Evolutionary conservation across 2,329 filamentous ascomycete species (phyloP).

Genomic region (Pestalotiopsis sp.): DNA sequence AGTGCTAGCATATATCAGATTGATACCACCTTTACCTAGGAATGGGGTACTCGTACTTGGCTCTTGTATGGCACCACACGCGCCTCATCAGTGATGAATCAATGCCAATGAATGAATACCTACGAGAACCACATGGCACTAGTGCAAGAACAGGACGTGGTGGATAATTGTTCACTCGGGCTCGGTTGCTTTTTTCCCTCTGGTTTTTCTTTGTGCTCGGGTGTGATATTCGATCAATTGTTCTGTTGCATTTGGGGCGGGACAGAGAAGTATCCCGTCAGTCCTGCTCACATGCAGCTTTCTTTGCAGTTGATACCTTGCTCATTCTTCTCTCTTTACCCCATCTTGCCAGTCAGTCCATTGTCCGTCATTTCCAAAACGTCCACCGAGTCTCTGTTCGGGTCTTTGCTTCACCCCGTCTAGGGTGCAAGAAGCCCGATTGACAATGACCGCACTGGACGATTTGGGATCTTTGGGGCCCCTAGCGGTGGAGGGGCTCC

Average conservation of each 20-base stretch:
- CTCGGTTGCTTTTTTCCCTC: not conserved
- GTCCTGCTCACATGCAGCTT: not conserved
- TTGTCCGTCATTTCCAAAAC: not conserved
- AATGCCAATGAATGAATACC: not conserved
- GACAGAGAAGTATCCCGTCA: not conserved
- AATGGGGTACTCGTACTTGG: not conserved
- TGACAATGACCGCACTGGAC: constrained; percentile 5
- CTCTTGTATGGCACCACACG: not conserved
- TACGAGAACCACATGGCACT: not conserved
- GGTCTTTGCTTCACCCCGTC: not conserved
- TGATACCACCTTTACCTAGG: not conserved
- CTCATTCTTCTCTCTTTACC: not conserved
- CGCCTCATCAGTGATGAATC: not conserved
- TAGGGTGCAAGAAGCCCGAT: not conserved
- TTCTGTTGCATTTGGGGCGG: not conserved
- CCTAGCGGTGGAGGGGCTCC: constrained; percentile 1
- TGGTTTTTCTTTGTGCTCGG: not conserved
- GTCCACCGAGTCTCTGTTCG: not conserved
- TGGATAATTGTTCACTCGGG: not conserved
- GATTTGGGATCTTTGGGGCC: not conserved
- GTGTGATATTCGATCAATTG: not conserved
- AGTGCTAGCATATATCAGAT: not conserved
- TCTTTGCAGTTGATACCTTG: not conserved
- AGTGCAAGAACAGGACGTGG: not conserved
- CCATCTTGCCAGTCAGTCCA: not conserved